Conservation (phyloP, 768 basidiomycete species). For the Sutorius australiensis region DNA sequence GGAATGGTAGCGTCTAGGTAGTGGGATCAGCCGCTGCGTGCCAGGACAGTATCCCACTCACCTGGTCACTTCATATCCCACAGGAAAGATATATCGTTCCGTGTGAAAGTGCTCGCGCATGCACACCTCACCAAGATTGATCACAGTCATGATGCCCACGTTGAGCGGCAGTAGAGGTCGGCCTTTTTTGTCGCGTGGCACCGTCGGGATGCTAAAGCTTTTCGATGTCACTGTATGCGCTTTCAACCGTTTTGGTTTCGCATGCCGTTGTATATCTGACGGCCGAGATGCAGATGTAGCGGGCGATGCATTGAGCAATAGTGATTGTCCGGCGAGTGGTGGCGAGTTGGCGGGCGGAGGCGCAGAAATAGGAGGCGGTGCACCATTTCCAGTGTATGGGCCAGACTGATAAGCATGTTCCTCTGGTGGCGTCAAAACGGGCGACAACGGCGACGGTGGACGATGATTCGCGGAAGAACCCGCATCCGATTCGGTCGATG, state of each 20-base stretch:
- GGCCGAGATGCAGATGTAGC: constrained; percentile 23
- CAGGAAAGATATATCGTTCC: constrained; percentile 84
- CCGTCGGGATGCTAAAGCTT: constrained; percentile 72
- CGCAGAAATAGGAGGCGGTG: constrained; percentile 13
- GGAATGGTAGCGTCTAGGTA: constrained; percentile 68
- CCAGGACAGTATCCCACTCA: constrained; percentile 24
- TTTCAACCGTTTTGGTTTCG: constrained; percentile 75
- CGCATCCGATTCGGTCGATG: constrained; percentile 21
- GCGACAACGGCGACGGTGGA: constrained; percentile 32
- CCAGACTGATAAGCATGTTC: constrained; percentile 28
- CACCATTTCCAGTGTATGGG: constrained; percentile 24
- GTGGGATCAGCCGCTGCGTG: constrained; percentile 1
- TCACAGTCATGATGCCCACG: constrained; percentile 85
- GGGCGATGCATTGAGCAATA: constrained; percentile 15
- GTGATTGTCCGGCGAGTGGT: constrained; percentile 23
- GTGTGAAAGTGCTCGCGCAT: constrained; percentile 85
- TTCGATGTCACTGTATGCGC: constrained; percentile 78
- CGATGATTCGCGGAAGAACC: constrained; percentile 18
- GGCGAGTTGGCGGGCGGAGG: constrained; percentile 17
- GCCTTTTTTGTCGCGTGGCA: constrained; percentile 69
- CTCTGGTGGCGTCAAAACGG: constrained; percentile 33
- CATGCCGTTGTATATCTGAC: constrained; percentile 36
- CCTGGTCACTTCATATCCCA: constrained; percentile 82
- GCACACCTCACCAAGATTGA: constrained; percentile 69
- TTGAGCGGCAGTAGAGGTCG: constrained; percentile 73